Evolutionary conservation across 2,329 filamentous ascomycete species (phyloP).

Genomic region (Nemania diffusa): DNA sequence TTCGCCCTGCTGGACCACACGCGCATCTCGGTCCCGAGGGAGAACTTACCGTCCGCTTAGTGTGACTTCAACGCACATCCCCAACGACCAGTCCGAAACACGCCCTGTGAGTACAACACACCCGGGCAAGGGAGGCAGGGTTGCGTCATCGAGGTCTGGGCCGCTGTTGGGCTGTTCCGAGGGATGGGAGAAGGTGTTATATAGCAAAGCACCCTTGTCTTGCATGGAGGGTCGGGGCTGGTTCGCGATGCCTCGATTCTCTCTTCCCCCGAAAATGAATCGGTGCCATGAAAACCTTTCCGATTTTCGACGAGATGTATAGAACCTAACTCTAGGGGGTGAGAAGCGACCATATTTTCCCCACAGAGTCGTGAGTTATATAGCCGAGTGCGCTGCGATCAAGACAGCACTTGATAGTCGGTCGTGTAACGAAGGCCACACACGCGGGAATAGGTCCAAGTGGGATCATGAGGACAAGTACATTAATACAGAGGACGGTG

Average conservation of each 20-base stretch:
- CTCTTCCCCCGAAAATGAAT: background rate
- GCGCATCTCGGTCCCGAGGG: constrained; percentile 28
- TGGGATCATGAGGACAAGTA: constrained; percentile 19
- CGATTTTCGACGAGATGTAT: background rate
- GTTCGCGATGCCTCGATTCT: background rate
- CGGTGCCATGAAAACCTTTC: background rate
- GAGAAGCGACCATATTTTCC: constrained; percentile 4
- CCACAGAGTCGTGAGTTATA: too few species aligned
- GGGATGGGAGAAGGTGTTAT: background rate
- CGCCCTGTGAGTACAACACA: background rate
- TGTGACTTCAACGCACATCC: constrained; percentile 28
- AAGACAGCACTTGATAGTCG: background rate
- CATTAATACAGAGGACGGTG: background rate
- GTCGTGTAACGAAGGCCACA: background rate
- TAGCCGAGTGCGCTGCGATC: background rate
- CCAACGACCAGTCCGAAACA: constrained; percentile 30
- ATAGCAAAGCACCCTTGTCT: background rate
- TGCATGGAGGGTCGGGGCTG: background rate
- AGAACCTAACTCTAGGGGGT: constrained; percentile 12
- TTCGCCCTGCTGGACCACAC: background rate
- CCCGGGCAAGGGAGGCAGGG: background rate
- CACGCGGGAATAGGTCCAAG: background rate
- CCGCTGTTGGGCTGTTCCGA: background rate
- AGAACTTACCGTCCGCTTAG: background rate
- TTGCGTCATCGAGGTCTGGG: constrained; percentile 23